Evolutionary conservation across 2,329 filamentous ascomycete genomes (phyloP).

Genomic region (Aspergillus viridinutans): DNA sequence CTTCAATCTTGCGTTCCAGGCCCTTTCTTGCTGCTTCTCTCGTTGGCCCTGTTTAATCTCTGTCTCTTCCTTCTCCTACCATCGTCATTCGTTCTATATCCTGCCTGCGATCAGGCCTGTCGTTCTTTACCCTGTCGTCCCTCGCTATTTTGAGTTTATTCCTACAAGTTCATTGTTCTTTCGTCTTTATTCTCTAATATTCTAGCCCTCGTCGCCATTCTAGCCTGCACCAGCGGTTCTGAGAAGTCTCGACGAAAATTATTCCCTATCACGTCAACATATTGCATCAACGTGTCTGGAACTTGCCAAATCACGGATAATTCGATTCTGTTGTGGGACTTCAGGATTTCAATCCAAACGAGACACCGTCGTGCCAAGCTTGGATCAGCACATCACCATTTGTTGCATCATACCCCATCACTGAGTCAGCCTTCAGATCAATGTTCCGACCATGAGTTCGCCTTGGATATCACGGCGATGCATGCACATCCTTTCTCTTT

Average conservation of each 20-base stretch:
- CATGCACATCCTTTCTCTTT: neutral
- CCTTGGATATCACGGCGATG: neutral
- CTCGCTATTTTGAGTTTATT: neutral
- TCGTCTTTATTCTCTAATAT: neutral
- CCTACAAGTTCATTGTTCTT: neutral
- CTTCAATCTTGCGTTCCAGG: neutral
- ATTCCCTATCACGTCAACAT: neutral
- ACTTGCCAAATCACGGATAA: neutral
- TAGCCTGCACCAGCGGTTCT: neutral
- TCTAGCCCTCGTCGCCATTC: neutral
- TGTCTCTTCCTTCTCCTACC: neutral
- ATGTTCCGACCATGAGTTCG: neutral
- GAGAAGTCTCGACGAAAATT: neutral
- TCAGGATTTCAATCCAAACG: neutral
- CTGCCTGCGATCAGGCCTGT: neutral
- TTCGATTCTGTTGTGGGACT: neutral
- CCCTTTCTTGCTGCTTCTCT: neutral
- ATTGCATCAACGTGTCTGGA: neutral
- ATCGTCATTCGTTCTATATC: neutral
- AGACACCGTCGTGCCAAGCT: neutral
- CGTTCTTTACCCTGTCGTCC: neutral
- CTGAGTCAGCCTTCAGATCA: neutral
- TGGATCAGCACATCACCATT: neutral
- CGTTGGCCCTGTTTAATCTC: neutral
- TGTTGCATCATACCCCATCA: neutral